Evolutionary conservation across 495 filamentous ascomycete genomes (phyloP).

Genomic region (Cercophora scortea): DNA sequence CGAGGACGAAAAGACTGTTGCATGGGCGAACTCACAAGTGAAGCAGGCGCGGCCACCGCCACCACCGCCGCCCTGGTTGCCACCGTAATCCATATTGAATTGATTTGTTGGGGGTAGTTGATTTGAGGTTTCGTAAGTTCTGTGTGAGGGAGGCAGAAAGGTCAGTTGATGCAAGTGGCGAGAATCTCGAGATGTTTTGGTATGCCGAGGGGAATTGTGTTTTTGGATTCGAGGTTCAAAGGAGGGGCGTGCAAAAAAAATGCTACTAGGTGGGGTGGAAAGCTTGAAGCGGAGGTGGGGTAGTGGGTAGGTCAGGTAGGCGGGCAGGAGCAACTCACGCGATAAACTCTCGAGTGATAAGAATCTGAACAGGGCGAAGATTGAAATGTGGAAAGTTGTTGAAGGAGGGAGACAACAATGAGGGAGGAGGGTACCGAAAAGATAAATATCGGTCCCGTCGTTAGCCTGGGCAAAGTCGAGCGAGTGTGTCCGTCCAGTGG

Average conservation of each 20-base stretch:
- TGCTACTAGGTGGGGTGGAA: neutral
- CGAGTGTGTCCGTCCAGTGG: neutral
- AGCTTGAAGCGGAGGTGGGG: neutral
- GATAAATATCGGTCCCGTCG: slow-evolving; percentile 12
- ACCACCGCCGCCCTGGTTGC: slow-evolving; percentile 27
- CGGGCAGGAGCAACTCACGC: neutral
- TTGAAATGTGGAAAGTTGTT: slow-evolving; percentile 2
- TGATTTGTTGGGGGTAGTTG: slow-evolving; percentile 3
- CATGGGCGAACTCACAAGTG: slow-evolving; percentile 36
- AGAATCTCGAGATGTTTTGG: slow-evolving; percentile 7
- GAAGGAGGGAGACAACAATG: neutral
- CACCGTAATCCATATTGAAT: slow-evolving; percentile 32
- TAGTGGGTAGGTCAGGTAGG: neutral
- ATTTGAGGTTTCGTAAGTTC: neutral
- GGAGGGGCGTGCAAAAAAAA: slow-evolving; percentile 10
- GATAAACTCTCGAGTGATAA: neutral
- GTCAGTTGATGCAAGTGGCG: slow-evolving; percentile 15
- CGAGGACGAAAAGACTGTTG: slow-evolving; percentile 10
- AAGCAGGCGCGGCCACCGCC: slow-evolving; percentile 39
- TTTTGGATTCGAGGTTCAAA: slow-evolving; percentile 15
- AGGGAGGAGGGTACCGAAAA: slow-evolving; percentile 13
- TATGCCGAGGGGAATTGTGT: slow-evolving; percentile 5
- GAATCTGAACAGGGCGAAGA: slow-evolving; percentile 1
- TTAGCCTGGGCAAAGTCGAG: neutral
- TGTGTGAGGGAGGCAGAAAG: neutral